Base-by-base conservation (phyloP, 148 eudicot genomes). In the Polygonum maritimum region DNA sequence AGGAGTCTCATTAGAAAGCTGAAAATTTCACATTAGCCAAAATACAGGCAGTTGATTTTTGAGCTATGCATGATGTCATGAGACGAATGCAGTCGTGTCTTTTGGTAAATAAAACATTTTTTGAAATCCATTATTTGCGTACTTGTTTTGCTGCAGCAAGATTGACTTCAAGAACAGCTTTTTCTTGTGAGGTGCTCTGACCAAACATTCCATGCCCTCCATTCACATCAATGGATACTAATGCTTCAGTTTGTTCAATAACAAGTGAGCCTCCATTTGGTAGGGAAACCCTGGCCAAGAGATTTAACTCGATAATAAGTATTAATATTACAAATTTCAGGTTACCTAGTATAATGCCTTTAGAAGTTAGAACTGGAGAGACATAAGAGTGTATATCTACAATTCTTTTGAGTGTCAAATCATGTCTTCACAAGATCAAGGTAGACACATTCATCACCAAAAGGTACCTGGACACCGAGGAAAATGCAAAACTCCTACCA, bases 241-340 rank as follows among this genome's bases (percentile, higher is more conserved):
- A 85, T 80, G 97, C 98, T 84, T 94, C 98, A 48, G 98, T 94
- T 84, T 94, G 97, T 84, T 94, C 97, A 79, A 94, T 94, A 58
- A 92, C 97, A 65, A 94, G 77, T 84, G 92, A 89, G 75, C 97
- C 98, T 79, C 98, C 97, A 81, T 90, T 90, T 72, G 83, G 87
- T 69, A 94, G 92, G 48, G 89, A 74, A 78, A 94, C 96, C 88
- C 98, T 90, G 80, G 54, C 74, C 74, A 76, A 51, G 70, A 78
- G 69, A 78, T 65, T 3, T 39, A 51, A 54, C 41, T 45, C 63
- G 16, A 8, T 49, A 48, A 74, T 11, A 48, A 48, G 18, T 51
- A 52, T 14, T 12, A 44, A 63, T 31, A 33, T 63, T 35, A 19
- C 40, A 31, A 33, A 63, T 63, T 63, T 63, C n/a, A 39, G 26